Percentiles rank a stretch among this genome's conserved stretches.
These are phyloP conservation scores for Wickerhamomyces tratensis DNA, from an alignment of 805 yeast species.

Conservation along the genomic window DNA sequence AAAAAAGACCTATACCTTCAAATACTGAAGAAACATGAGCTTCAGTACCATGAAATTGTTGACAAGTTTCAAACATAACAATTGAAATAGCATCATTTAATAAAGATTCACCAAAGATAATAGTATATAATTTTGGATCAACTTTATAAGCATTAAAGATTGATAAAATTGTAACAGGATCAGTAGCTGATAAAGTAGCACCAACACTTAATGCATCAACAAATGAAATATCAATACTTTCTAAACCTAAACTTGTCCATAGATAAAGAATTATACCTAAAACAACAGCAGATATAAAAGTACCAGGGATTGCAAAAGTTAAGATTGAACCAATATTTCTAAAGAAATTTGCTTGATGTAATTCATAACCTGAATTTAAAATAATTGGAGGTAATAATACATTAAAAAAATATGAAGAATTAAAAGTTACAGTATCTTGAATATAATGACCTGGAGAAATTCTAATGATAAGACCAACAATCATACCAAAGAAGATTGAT, in stretches of 20 bases:
- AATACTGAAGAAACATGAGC: conserved; percentile 70
- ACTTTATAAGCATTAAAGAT: conserved; percentile 97
- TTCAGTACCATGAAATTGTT: conserved; percentile 83
- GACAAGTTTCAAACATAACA: conserved; percentile 98
- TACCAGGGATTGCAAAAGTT: conserved; percentile 95
- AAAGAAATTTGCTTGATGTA: conserved; percentile 93
- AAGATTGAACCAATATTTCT: conserved; percentile 84
- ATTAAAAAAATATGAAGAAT: conserved; percentile 89
- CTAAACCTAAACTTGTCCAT: conserved; percentile 90
- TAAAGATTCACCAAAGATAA: conserved; percentile 93
- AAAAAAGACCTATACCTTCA: conserved; percentile 88
- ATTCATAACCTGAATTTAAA: conserved; percentile 90
- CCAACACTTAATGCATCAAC: conserved; percentile 98
- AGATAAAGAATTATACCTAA: conserved; percentile 79
- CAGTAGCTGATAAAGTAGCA: conserved; percentile 96
- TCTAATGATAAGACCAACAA: conserved; percentile 85
- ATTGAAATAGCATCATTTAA: conserved; percentile 96
- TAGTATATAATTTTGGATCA: conserved; percentile 94
- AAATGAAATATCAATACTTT: conserved; percentile 78
- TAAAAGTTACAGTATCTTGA: conserved; percentile 94
- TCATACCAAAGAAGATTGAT: conserved; percentile 94
- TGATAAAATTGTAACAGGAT: conserved; percentile 93
- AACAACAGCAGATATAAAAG: conserved; percentile 85
- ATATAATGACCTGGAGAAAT: conserved; percentile 94
- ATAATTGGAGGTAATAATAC: conserved; percentile 93